Conservation (phyloP, 495 filamentous ascomycete species). For the Hyphodiscus hymeniophilus region DNA sequence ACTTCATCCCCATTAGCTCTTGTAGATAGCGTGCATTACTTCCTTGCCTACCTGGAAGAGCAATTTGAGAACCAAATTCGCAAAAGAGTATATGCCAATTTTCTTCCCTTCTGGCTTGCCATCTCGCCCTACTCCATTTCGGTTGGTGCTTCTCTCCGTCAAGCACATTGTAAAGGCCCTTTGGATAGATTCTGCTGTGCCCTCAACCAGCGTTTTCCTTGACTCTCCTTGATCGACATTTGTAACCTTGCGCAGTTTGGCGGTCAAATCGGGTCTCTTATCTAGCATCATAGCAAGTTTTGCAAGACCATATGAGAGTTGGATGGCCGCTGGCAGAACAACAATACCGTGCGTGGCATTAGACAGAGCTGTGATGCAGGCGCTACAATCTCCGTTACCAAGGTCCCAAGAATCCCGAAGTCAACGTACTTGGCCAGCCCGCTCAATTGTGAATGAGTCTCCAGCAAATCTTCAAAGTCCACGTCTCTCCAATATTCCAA, state of each 20-base stretch:
- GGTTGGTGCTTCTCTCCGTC: constrained; percentile 63
- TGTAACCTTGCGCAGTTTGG: constrained; percentile 43
- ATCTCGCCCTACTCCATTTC: constrained; percentile 32
- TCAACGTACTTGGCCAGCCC: constrained; percentile 56
- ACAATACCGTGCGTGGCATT: constrained; percentile 70
- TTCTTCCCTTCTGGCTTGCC: constrained; percentile 74
- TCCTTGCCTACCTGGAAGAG: constrained; percentile 62
- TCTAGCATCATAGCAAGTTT: constrained; percentile 75
- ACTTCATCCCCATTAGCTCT: constrained; percentile 28
- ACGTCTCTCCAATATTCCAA: constrained; percentile 72
- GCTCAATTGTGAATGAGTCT: constrained; percentile 66
- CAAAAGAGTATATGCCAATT: constrained; percentile 79
- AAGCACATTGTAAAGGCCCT: constrained; percentile 88
- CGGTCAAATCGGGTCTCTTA: constrained; percentile 60
- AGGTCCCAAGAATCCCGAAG: background rate
- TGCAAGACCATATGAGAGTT: constrained; percentile 66
- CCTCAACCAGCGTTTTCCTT: constrained; percentile 68
- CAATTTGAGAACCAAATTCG: constrained; percentile 83
- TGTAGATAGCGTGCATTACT: no score
- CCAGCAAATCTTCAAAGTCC: constrained; percentile 62
- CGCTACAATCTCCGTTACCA: constrained; percentile 31
- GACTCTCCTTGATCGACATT: constrained; percentile 28
- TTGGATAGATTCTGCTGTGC: constrained; percentile 77
- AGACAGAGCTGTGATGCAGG: constrained; percentile 71
- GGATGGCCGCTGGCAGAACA: constrained; percentile 68